A percentile compares a stretch with the other conserved stretches of the same genome.
Conservation (phyloP, 2,329 filamentous ascomycete species). For the Colletotrichum brevisporum region DNA sequence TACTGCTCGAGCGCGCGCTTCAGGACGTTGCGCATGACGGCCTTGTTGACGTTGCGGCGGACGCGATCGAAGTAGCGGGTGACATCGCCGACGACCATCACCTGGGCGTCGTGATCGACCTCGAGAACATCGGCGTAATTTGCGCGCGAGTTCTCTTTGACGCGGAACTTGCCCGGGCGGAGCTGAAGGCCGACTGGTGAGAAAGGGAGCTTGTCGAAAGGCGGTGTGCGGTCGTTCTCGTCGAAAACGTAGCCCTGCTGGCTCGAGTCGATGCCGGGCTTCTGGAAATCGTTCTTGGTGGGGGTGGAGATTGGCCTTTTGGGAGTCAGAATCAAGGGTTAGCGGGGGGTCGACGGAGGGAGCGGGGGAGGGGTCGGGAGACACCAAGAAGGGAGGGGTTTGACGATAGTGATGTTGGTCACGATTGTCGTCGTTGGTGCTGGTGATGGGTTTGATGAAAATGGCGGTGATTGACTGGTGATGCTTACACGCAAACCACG, state of each 20-base stretch:
- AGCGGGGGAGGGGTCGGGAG: neutral
- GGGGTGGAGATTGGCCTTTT: slow-evolving; percentile 37
- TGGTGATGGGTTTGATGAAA: too few species aligned
- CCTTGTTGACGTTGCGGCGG: slow-evolving; percentile 37
- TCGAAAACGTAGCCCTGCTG: slow-evolving; percentile 38
- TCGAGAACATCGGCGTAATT: slow-evolving; percentile 40
- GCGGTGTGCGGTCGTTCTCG: slow-evolving; percentile 37
- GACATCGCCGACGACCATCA: slow-evolving; percentile 39
- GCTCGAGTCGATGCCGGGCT: slow-evolving; percentile 39
- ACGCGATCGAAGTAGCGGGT: slow-evolving; percentile 37
- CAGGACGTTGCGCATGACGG: slow-evolving; percentile 38
- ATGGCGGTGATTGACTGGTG: too few species aligned
- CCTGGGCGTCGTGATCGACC: slow-evolving; percentile 40
- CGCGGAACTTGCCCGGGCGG: slow-evolving; percentile 39
- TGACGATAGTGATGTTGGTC: neutral
- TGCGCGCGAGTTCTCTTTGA: slow-evolving; percentile 37
- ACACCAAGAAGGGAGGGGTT: neutral
- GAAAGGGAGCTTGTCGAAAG: slow-evolving; percentile 35
- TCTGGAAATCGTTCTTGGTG: slow-evolving; percentile 40
- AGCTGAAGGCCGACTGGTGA: slow-evolving; percentile 38
- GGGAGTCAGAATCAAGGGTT: neutral
- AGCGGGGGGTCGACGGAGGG: neutral
- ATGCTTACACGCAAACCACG: slow-evolving; percentile 37
- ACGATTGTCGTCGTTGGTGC: too few species aligned
- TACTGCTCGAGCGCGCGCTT: slow-evolving; percentile 39